Base-by-base conservation (phyloP, 164 flowering plant genomes). In the Malania oleifera region DNA sequence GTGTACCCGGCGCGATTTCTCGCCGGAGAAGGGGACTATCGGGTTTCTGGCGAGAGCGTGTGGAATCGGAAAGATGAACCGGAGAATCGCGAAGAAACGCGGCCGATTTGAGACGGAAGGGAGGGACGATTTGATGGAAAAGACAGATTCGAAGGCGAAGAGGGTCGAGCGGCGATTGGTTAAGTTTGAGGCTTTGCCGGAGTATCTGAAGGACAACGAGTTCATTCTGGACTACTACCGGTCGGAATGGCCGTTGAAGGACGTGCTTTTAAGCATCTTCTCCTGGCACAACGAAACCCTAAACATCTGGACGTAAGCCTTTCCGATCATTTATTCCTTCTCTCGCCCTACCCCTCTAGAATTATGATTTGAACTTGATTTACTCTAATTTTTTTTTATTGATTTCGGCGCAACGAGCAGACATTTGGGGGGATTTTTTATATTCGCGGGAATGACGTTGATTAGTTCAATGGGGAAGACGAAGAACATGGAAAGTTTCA, bases 281-380 rank as follows among this genome's bases (percentile, higher is more conserved):
- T 65, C 80, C 10, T 83, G 78, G 91, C 98, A 90, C 73, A 93
- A 93, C 63, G 98, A 93, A 61, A 90, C 96, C 53, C 84, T 93
- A 34, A 93, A 93, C 45, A 69, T 93, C 26, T 93, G 98, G 97
- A 86, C 98, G 98, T 93, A 70, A 61, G 87, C 58, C n/a, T 27
- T 4, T 38, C 18, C 3, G 38, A 7, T 7, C 2, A 31, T 19
- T 6, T 9, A 29, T 14, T 27, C 1, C 28, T 37, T 9, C 17
- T 26, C 24, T 7, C 34, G 34, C 19, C 29, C 40, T 19, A 34
- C 12, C 22, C 1, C 26, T 19, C 44, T 13, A 20, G 2, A 39
- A 41, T 43, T 18, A 57, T 38, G 5, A 14, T 12, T 31, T 61
- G 38, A 15, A 17, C 31, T 15, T 25, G 20, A 20, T 56, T 27